Percentiles rank a stretch among this genome's conserved stretches.
phyloP scores from a whole-genome alignment of 2,329 filamentous ascomycete genomes.

The Hypoxylon rubiginosum region DNA sequence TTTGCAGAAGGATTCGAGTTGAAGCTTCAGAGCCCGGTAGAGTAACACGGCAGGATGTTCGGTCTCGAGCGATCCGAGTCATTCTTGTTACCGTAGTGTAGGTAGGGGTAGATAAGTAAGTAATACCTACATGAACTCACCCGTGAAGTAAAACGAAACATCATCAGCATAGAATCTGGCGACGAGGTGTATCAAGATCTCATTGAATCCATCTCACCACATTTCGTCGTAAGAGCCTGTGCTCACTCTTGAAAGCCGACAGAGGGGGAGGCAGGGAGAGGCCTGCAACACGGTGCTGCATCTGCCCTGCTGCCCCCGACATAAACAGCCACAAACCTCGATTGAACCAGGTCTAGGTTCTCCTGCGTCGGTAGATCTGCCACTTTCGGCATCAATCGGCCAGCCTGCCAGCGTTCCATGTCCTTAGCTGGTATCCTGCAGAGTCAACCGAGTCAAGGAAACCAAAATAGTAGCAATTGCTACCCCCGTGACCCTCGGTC shows the following conservation, averaged over 20 bases:
- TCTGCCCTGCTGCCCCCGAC: constrained; percentile 19
- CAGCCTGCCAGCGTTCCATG: constrained; percentile 3
- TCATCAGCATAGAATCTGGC: background rate
- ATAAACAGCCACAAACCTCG: constrained; percentile 31
- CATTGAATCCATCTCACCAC: constrained; percentile 19
- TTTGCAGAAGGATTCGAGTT: background rate
- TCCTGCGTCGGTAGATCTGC: constrained; percentile 41
- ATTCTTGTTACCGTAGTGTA: background rate
- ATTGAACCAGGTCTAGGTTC: constrained; percentile 28
- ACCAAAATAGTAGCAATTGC: constrained; percentile 39
- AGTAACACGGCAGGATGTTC: background rate
- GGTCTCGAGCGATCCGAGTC: background rate
- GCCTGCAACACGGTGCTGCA: background rate
- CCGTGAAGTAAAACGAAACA: constrained; percentile 1
- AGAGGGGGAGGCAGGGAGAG: constrained; percentile 2
- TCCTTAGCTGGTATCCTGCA: constrained; percentile 1
- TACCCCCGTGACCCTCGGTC: constrained; percentile 28
- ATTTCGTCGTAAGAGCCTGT: constrained; percentile 19
- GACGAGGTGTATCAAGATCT: background rate
- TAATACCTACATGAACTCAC: background rate
- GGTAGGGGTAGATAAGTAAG: no score
- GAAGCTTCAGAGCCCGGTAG: background rate
- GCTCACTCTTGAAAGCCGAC: constrained; percentile 10
- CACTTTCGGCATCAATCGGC: constrained; percentile 34
- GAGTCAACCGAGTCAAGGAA: background rate